These are phyloP conservation scores for Neurospora tetrasperma DNA, from an alignment of 495 filamentous ascomycete species.

Conservation along the genomic window DNA sequence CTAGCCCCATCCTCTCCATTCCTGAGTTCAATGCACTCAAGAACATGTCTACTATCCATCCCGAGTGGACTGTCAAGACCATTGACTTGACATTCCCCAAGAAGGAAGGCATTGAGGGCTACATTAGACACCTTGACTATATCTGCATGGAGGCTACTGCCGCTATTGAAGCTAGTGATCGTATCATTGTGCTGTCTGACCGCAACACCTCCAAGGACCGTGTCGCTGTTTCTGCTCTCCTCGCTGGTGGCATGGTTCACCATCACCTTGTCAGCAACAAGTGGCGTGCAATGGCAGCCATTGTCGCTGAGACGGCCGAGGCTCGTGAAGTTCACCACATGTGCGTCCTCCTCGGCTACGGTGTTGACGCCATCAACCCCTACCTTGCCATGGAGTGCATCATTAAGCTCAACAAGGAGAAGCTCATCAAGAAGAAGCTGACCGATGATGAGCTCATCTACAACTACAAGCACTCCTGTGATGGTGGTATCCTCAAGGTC, in stretches of 20 bases:
- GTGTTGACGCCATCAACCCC: slow-evolving; percentile 91
- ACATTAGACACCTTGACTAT: slow-evolving; percentile 77
- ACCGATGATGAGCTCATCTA: slow-evolving; percentile 75
- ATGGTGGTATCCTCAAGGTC: slow-evolving; percentile 97
- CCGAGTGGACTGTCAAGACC: slow-evolving; percentile 81
- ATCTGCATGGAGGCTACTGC: slow-evolving; percentile 84
- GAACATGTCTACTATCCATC: slow-evolving; percentile 64
- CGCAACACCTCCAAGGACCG: slow-evolving; percentile 75
- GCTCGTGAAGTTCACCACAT: slow-evolving; percentile 98
- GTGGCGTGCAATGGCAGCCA: slow-evolving; percentile 81
- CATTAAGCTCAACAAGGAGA: slow-evolving; percentile 95
- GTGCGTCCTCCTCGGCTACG: slow-evolving; percentile 94
- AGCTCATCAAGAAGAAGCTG: slow-evolving; percentile 77
- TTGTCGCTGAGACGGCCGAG: slow-evolving; percentile 91
- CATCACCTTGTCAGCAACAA: slow-evolving; percentile 96
- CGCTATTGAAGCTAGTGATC: slow-evolving; percentile 75
- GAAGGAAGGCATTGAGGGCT: slow-evolving; percentile 71
- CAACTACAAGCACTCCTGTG: slow-evolving; percentile 97
- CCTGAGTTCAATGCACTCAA: slow-evolving; percentile 85
- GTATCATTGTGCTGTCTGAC: slow-evolving; percentile 85
- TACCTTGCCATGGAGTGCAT: slow-evolving; percentile 98
- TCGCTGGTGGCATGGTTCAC: slow-evolving; percentile 92
- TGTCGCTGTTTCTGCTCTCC: slow-evolving; percentile 76
- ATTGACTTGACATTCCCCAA: slow-evolving; percentile 98
- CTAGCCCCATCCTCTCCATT: slow-evolving; percentile 84